A percentile compares a stretch with the other conserved stretches of the same genome.
Evolutionary conservation across 441 rosid species (phyloP).

Genomic region (Pelargonium fulgidum): DNA sequence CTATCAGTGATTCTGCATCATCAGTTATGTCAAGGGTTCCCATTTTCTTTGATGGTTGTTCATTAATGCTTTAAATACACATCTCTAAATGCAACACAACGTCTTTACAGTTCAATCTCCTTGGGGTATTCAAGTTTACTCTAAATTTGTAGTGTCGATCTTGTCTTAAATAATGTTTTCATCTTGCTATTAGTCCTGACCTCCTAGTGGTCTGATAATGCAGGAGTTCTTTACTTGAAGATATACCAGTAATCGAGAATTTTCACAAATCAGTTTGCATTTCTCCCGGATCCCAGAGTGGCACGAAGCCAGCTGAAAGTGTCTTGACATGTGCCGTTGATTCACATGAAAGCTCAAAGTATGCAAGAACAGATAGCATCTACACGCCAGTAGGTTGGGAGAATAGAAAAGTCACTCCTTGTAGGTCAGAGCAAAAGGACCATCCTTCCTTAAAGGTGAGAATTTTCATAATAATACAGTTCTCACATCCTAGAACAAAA

Average conservation of each 20-base stretch:
- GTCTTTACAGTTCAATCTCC: not conserved
- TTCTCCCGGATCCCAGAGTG: not conserved
- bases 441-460: not conserved
- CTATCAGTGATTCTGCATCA: constrained; percentile 13
- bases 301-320: constrained; percentile 1
- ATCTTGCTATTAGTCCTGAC: not conserved
- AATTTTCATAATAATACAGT: not conserved
- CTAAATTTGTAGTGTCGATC: not conserved
- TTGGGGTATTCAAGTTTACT: not conserved
- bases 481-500: too few relatives aligned
- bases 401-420: not conserved
- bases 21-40: constrained; percentile 9
- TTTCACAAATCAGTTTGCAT: constrained; percentile 4
- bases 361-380: not conserved
- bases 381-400: not conserved
- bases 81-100: not conserved
- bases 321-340: not conserved
- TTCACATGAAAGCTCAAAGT: constrained; percentile 3
- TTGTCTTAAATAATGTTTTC: not conserved
- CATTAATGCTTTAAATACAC: not conserved
- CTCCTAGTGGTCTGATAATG: not conserved
- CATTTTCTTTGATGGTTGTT: constrained; percentile 13
- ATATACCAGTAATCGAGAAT: not conserved
- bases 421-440: not conserved
- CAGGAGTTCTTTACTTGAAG: constrained; percentile 3